Evolutionary conservation across 2,329 filamentous ascomycete genomes (phyloP).

Genomic region (Pseudohalonectria lignicola): DNA sequence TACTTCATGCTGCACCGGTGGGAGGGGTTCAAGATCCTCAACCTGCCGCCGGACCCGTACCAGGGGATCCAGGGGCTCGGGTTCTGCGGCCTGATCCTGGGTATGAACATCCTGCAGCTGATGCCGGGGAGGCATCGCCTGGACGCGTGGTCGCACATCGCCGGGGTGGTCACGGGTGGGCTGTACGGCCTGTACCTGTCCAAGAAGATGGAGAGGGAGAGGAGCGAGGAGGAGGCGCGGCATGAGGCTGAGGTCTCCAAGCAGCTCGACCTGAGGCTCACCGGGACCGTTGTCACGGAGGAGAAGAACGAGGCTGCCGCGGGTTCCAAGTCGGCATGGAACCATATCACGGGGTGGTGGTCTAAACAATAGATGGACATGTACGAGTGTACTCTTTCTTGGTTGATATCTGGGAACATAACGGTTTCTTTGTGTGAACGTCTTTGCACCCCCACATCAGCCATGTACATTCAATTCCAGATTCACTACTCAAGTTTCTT

Average conservation of each 20-base stretch:
- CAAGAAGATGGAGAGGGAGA: slow-evolving; percentile 14
- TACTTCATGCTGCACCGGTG: slow-evolving; percentile 49
- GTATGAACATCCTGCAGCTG: slow-evolving; percentile 36
- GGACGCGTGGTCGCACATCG: slow-evolving; percentile 42
- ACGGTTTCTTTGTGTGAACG: no score
- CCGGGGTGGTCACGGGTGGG: slow-evolving; percentile 36
- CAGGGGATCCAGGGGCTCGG: slow-evolving; percentile 41
- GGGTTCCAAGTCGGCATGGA: no score
- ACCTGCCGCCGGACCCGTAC: slow-evolving; percentile 41
- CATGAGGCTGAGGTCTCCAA: background rate
- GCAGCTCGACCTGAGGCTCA: background rate
- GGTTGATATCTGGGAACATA: no score
- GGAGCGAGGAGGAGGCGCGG: slow-evolving; percentile 2
- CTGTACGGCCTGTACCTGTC: slow-evolving; percentile 25
- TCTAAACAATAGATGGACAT: no score
- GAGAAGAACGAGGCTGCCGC: no score
- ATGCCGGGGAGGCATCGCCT: slow-evolving; percentile 30
- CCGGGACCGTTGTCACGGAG: no score
- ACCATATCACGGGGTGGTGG: no score
- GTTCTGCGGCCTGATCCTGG: slow-evolving; percentile 38
- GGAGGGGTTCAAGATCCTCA: slow-evolving; percentile 46
- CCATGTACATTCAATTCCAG: no score
- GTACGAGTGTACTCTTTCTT: no score
- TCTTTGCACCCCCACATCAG: no score
- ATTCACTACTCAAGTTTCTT: no score